phyloP scores from a whole-genome alignment of 1,284 basidiomycete species.

The Rhizoctonia solani region DNA sequence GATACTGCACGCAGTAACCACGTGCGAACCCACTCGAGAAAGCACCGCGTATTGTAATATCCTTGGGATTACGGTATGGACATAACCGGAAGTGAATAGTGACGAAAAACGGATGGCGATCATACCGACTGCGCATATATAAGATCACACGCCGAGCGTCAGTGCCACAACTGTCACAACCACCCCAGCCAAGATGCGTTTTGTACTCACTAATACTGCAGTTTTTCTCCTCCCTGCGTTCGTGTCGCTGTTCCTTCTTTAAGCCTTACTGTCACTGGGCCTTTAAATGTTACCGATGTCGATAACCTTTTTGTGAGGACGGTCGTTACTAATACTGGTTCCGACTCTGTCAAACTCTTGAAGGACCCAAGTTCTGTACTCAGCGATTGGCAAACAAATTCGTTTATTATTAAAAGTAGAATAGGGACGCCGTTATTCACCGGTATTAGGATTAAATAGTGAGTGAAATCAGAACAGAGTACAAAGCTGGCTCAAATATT shows the following conservation, averaged over 20 bases:
- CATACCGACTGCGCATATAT: neutral
- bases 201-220: neutral
- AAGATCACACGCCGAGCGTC: no score
- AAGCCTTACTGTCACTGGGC: constrained; percentile 42
- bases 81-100: no score
- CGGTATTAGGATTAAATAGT: constrained; percentile 30
- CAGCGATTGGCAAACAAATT: constrained; percentile 50
- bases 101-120: neutral
- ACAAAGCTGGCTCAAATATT: neutral
- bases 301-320: constrained; percentile 25
- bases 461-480: neutral
- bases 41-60: no score
- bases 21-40: no score
- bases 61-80: no score
- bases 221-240: neutral
- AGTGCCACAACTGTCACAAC: neutral
- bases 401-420: constrained; percentile 48
- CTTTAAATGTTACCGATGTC: constrained; percentile 43
- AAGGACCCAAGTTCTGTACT: constrained; percentile 31
- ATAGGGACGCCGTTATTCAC: constrained; percentile 17
- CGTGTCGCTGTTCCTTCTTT: constrained; percentile 13
- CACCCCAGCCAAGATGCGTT: constrained; percentile 2
- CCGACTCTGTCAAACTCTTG: constrained; percentile 43
- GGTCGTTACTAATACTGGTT: constrained; percentile 28
- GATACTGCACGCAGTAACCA: no score